phyloP scores from a whole-genome alignment of 768 basidiomycete species.

The Chalciporus chontae region DNA sequence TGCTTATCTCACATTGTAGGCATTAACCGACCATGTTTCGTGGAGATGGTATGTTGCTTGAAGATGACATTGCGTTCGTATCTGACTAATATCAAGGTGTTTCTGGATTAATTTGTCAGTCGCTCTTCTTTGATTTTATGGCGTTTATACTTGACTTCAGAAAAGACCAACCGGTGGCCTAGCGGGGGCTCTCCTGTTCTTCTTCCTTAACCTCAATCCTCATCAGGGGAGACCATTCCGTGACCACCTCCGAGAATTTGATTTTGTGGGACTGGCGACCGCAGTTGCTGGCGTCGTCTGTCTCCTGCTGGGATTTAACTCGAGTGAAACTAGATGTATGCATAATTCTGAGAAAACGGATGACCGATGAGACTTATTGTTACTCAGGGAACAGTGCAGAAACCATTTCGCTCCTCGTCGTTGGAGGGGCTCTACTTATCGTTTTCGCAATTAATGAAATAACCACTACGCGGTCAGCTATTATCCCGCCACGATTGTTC shows the following conservation, averaged over 20 bases:
- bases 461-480: slow-evolving; percentile 32
- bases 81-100: slow-evolving; percentile 25
- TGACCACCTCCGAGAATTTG: slow-evolving; percentile 35
- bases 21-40: slow-evolving; percentile 32
- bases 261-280: slow-evolving; percentile 37
- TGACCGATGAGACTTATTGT: background rate
- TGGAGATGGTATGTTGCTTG: slow-evolving; percentile 38
- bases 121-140: background rate
- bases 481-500: slow-evolving; percentile 40
- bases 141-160: background rate
- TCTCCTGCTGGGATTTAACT: slow-evolving; percentile 38
- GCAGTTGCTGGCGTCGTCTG: slow-evolving; percentile 35
- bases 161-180: slow-evolving; percentile 35
- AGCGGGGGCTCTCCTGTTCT: slow-evolving; percentile 30
- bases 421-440: slow-evolving; percentile 32
- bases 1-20: slow-evolving; percentile 12
- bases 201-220: slow-evolving; percentile 35
- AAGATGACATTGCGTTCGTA: background rate
- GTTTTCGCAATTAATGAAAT: slow-evolving; percentile 33
- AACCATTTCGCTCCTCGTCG: slow-evolving; percentile 36
- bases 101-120: slow-evolving; percentile 36
- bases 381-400: slow-evolving; percentile 26
- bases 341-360: background rate
- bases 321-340: slow-evolving; percentile 32
- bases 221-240: slow-evolving; percentile 30